Evolutionary conservation across 2,329 filamentous ascomycete species (phyloP).

Genomic region (Arachnomyces sp.): DNA sequence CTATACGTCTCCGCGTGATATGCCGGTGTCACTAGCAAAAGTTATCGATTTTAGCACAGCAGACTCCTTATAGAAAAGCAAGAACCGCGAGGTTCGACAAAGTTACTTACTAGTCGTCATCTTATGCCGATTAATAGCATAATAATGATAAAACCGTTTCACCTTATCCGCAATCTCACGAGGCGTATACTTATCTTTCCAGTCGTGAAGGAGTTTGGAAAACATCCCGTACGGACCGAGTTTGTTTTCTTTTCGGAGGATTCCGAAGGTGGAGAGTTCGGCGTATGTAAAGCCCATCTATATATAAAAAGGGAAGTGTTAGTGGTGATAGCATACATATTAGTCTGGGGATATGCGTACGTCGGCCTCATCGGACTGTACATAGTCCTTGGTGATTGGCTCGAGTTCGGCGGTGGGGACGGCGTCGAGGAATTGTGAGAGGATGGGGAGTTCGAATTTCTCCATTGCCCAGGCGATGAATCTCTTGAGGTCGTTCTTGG

Average conservation of each 20-base stretch:
- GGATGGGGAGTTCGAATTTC: constrained; percentile 47
- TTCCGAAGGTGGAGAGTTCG: constrained; percentile 44
- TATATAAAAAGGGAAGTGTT: no score
- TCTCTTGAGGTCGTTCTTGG: constrained; percentile 58
- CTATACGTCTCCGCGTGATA: constrained; percentile 33
- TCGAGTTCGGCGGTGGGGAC: constrained; percentile 54
- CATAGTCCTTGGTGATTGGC: constrained; percentile 55
- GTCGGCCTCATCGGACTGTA: constrained; percentile 48
- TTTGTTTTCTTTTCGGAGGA: constrained; percentile 45
- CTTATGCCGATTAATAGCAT: constrained; percentile 53
- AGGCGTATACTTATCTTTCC: constrained; percentile 21
- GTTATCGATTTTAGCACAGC: no score
- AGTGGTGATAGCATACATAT: no score
- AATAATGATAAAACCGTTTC: constrained; percentile 28
- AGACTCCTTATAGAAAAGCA: no score
- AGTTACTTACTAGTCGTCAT: constrained; percentile 37
- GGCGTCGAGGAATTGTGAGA: constrained; percentile 53
- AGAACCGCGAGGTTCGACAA: no score
- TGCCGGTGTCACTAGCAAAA: constrained; percentile 45
- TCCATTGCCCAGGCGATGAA: constrained; percentile 57
- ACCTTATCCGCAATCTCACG: constrained; percentile 27
- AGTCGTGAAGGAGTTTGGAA: constrained; percentile 42
- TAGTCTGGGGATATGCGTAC: constrained; percentile 12
- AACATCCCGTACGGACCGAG: constrained; percentile 47
- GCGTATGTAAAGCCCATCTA: constrained; percentile 40